Evolutionary conservation across 352 stramenopile genomes (phyloP).

Genomic region (Phytopythium helicoides): DNA sequence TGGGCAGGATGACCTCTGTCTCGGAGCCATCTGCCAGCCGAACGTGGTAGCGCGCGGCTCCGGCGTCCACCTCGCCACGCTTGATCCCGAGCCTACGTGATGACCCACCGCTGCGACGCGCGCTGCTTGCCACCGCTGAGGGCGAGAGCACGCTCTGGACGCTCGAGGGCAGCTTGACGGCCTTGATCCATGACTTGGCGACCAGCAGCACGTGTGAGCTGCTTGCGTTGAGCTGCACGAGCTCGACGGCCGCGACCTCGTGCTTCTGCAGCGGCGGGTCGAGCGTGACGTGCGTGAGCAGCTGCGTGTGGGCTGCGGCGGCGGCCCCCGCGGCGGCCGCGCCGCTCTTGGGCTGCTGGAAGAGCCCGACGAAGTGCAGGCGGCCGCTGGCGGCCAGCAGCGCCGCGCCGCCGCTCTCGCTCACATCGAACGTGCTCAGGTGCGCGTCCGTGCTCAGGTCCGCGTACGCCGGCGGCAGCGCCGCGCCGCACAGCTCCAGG

Average conservation of each 20-base stretch:
- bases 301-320: slow-evolving; percentile 4
- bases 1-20: slow-evolving; percentile 13
- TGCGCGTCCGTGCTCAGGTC: slow-evolving; percentile 49
- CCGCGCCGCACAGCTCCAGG: slow-evolving; percentile 61
- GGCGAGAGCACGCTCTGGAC: slow-evolving; percentile 5
- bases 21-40: slow-evolving; percentile 48
- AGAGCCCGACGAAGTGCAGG: slow-evolving; percentile 55
- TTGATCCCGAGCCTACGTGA: slow-evolving; percentile 1
- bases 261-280: slow-evolving; percentile 49
- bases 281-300: slow-evolving; percentile 52
- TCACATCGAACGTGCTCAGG: slow-evolving; percentile 68
- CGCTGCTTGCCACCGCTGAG: slow-evolving; percentile 5
- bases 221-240: slow-evolving; percentile 56
- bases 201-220: slow-evolving; percentile 51
- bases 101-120: slow-evolving; percentile 7
- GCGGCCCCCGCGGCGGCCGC: slow-evolving; percentile 4
- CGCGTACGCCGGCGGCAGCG: slow-evolving; percentile 48
- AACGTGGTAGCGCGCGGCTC: slow-evolving; percentile 37
- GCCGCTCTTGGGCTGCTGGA: slow-evolving; percentile 23
- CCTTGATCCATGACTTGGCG: slow-evolving; percentile 59
- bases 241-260: slow-evolving; percentile 51
- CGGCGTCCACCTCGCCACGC: slow-evolving; percentile 9
- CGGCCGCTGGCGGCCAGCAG: slow-evolving; percentile 42
- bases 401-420: slow-evolving; percentile 43
- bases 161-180: slow-evolving; percentile 42